Evolutionary conservation across 768 basidiomycete genomes (phyloP).

Genomic region (Xerocomus potaroensis): DNA sequence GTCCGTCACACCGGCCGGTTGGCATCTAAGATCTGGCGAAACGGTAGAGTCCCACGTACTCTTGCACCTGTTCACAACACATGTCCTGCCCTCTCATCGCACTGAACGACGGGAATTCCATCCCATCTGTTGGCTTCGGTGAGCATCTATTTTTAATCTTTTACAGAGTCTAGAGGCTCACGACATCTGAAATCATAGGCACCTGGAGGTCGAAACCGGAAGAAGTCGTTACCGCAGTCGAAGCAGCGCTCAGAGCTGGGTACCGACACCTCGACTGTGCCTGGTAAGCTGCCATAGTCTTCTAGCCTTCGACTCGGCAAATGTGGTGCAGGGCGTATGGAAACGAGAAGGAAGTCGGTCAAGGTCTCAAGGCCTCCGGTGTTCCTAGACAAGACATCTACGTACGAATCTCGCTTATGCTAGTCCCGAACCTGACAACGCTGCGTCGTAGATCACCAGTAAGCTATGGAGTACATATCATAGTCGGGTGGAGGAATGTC

Average conservation of each 20-base stretch:
- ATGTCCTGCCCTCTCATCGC: conserved; percentile 47
- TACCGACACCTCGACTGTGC: conserved; percentile 79
- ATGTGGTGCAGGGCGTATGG: conserved; percentile 48
- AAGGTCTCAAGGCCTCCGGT: conserved; percentile 73
- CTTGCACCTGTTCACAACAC: neutral
- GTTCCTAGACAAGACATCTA: conserved; percentile 72
- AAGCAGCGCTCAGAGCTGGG: conserved; percentile 69
- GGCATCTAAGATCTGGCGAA: neutral
- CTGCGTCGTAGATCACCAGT: conserved; percentile 53
- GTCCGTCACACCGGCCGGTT: conserved; percentile 16
- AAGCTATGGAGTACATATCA: conserved; percentile 71
- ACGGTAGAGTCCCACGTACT: neutral
- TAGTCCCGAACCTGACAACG: neutral
- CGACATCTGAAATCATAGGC: conserved; percentile 36
- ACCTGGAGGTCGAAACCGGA: conserved; percentile 80
- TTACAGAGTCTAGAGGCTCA: neutral
- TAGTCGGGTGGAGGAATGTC: conserved; percentile 62
- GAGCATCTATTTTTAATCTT: conserved; percentile 10
- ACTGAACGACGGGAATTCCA: conserved; percentile 56
- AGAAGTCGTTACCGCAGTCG: conserved; percentile 68
- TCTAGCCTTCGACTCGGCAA: conserved; percentile 13
- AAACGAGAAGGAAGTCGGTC: conserved; percentile 81
- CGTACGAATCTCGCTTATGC: conserved; percentile 24
- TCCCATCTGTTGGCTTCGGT: conserved; percentile 60
- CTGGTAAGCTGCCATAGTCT: conserved; percentile 26